Conservation (phyloP, 805 yeast genomes). For the Wickerhamia fluorescens region DNA sequence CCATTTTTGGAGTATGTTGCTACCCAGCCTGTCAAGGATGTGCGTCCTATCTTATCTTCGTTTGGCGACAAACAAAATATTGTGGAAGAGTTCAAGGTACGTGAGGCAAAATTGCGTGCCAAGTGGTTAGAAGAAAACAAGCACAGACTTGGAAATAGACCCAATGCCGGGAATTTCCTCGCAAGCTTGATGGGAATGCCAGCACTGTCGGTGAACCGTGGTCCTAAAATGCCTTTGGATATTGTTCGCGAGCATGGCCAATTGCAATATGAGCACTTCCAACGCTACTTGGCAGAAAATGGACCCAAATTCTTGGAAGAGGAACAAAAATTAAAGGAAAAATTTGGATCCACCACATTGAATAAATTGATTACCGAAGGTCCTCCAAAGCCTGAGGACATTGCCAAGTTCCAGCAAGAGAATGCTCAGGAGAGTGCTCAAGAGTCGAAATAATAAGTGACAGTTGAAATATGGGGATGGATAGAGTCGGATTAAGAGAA, state of each 20-base stretch:
- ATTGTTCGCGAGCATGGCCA: slow-evolving; percentile 88
- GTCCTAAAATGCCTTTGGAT: slow-evolving; percentile 79
- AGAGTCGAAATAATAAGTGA: slow-evolving; percentile 4
- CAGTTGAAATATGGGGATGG: no score
- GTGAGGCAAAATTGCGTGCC: slow-evolving; percentile 70
- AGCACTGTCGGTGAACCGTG: slow-evolving; percentile 29
- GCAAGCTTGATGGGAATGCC: slow-evolving; percentile 62
- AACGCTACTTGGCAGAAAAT: slow-evolving; percentile 50
- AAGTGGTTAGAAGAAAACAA: slow-evolving; percentile 53
- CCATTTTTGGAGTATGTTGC: slow-evolving; percentile 95
- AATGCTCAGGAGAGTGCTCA: slow-evolving; percentile 5
- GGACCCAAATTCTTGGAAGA: slow-evolving; percentile 70
- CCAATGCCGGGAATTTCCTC: slow-evolving; percentile 45
- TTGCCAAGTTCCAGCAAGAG: slow-evolving; percentile 37
- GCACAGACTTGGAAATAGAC: slow-evolving; percentile 13
- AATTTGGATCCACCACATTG: slow-evolving; percentile 74
- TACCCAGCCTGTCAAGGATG: slow-evolving; percentile 78
- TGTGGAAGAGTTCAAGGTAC: slow-evolving; percentile 69
- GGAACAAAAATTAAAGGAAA: slow-evolving; percentile 78
- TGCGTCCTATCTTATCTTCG: slow-evolving; percentile 77
- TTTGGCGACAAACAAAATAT: slow-evolving; percentile 61
- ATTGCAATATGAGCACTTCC: slow-evolving; percentile 76
- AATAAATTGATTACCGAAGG: slow-evolving; percentile 83
- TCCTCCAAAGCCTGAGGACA: slow-evolving; percentile 67
- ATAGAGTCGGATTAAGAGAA: no score